Percentiles rank a stretch among this genome's conserved stretches.
These are phyloP conservation scores for Aspergillus saccharolyticus DNA, from an alignment of 495 filamentous ascomycete species.

Conservation along the genomic window DNA sequence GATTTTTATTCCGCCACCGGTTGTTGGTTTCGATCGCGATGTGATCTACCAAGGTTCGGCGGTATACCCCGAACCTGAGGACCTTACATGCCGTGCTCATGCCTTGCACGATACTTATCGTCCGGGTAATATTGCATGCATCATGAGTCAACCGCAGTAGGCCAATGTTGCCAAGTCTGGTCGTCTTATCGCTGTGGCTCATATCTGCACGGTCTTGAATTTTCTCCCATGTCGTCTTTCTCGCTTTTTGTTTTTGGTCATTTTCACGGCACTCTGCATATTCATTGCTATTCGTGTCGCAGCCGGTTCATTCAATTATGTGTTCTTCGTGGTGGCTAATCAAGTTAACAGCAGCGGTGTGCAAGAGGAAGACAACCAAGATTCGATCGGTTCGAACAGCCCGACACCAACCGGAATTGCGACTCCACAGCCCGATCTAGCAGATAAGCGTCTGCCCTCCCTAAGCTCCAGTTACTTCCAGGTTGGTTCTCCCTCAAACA, in stretches of 20 bases:
- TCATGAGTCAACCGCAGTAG: background rate
- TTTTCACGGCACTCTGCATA: background rate
- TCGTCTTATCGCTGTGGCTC: background rate
- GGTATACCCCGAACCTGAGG: background rate
- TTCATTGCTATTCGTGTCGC: background rate
- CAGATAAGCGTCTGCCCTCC: slow-evolving; percentile 84
- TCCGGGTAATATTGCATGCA: background rate
- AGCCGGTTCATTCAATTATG: background rate
- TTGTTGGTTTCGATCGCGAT: background rate
- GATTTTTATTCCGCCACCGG: background rate
- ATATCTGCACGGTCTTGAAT: background rate
- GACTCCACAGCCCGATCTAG: slow-evolving; percentile 82
- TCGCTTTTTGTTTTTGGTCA: background rate
- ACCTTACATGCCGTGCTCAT: background rate
- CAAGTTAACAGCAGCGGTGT: slow-evolving; percentile 24
- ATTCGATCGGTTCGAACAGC: slow-evolving; percentile 71
- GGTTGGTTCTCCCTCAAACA: slow-evolving; percentile 74
- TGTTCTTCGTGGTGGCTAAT: slow-evolving; percentile 21
- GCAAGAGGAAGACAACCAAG: slow-evolving; percentile 62
- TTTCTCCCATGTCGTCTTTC: background rate
- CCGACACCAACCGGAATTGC: slow-evolving; percentile 80
- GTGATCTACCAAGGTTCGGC: background rate
- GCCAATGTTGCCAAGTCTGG: background rate
- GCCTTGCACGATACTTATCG: background rate
- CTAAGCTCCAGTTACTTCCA: slow-evolving; percentile 94